Evolutionary conservation across 257 asterid species (phyloP), one percentile per base, ranked within the genome.

Genomic region (Lycium ferocissimum): DNA sequence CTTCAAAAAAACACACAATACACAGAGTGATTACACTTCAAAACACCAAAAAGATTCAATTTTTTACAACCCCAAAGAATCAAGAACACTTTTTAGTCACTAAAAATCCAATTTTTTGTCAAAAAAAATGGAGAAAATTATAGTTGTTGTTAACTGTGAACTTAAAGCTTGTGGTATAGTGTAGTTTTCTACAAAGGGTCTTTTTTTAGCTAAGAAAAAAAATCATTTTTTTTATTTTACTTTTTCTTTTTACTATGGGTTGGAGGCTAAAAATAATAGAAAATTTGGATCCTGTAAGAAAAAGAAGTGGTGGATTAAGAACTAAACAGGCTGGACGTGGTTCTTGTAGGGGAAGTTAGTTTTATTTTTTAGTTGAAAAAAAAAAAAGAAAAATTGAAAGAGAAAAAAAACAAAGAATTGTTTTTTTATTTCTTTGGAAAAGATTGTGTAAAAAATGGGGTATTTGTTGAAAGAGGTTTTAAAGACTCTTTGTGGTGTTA

Each of bases 281-380:
- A 59, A 94, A 87, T 88, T 91, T 95, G 96, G 99, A 94, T 90
- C 99, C 98, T 75, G 95, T 86, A 89, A 94, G 99, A 87, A 92
- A 91, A 85, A 92, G 96, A 83, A 93, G 98, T 85, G 98, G 98
- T 90, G 99, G 99, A 57, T 88, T 95, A 90, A 92, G 99, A 91
- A 93, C 99, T 12, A 93, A 94, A 92, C 99, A 95, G 78, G 99
- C 99, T 78, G 99, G 99, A 58, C 94, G 99, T 61, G 98, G 97
- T 20, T 95, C 99, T 91, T 95, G 98, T 91, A 90, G 99, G 83
- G 99, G 99, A 86, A 94, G 99, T 94, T 95, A 95, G 99, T 86
- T 86, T 35, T 18, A 40, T 9, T 38, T 45, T 26, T 53, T 76
- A 51, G 82, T 63, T 76, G 82, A 51, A 69, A 69, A 62, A 62